Evolutionary conservation across 371 early-diverging fungal species (phyloP), one percentile per base, ranked within the genome.

Genomic region (Lichtheimia hyalospora): DNA sequence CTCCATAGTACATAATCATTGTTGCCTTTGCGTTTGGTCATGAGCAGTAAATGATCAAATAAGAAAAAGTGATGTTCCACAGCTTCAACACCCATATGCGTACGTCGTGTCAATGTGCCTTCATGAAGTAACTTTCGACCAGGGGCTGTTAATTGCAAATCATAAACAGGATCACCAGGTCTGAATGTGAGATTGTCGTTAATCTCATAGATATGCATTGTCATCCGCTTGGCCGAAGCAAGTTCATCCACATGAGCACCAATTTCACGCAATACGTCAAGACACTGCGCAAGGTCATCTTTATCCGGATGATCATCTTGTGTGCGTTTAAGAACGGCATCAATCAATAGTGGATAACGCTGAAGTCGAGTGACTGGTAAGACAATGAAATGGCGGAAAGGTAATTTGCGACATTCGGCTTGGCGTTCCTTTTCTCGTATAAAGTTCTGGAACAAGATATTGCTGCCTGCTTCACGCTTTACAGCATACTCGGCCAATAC

Each of bases 311-410:
- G 87, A 42, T 83, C 85, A 23, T 82, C 84, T 12, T 89, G 86
- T 14, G 93, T 90, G 58, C 87, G 79, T 69, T 95, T 92, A 14
- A 92, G 73, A 18, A 94, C 85, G 1, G 89, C 90, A 48, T 86
- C 87, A n/a, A 97, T 77, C 21, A 97, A 71, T 43, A 97, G 74
- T 1, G 91, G 89, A 62, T 96, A 97, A 21, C 96, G 87, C 13
- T 91, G 95, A 60, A 96, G 71, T 16, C 96, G 87, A 7, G 94
- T 91, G 3, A 93, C 92, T 14, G 97, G 97, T 25, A 71, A 52
- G 18, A 76, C 70, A 39, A 79, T 54, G 56, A 79, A 74, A 63
- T 83, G 83, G 49, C 83, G 81, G 46, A 86, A 79, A 7, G 83
- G 81, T 20, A 91, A 73, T 54, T 84, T 86, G 34, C 92, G 77